Conservation (phyloP, 2,329 filamentous ascomycete genomes). For the Fusarium camptoceras region DNA sequence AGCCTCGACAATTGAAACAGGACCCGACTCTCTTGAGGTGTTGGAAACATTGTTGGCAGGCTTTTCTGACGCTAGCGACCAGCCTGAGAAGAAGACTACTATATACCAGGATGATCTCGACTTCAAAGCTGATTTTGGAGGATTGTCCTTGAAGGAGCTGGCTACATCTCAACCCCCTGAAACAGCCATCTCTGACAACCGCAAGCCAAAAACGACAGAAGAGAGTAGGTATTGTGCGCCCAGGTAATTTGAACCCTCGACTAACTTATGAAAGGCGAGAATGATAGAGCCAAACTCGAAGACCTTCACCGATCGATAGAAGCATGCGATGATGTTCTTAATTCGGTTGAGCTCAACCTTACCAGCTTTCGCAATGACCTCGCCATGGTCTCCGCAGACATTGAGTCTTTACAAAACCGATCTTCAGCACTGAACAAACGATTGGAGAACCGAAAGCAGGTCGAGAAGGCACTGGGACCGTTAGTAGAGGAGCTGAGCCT, state of each 20-base stretch:
- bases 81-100: constrained; percentile 25
- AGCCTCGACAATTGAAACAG: constrained; percentile 62
- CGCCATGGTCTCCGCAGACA: constrained; percentile 91
- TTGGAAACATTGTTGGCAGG: constrained; percentile 63
- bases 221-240: constrained; percentile 70
- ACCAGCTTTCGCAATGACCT: constrained; percentile 94
- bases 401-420: constrained; percentile 89
- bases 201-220: constrained; percentile 72
- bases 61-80: constrained; percentile 33
- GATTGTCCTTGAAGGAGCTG: constrained; percentile 80
- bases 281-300: constrained; percentile 86
- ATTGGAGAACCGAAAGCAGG: constrained; percentile 87
- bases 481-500: constrained; percentile 93
- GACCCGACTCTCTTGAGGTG: constrained; percentile 77
- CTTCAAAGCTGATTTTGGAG: constrained; percentile 81
- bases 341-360: constrained; percentile 92
- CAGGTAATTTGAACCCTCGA: neutral
- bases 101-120: constrained; percentile 67
- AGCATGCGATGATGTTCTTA: constrained; percentile 92
- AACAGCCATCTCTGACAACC: constrained; percentile 42
- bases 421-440: constrained; percentile 86
- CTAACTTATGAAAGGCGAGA: constrained; percentile 68
- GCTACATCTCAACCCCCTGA: constrained; percentile 54
- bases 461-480: constrained; percentile 88
- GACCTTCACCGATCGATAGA: constrained; percentile 89